Base-by-base conservation (phyloP, 352 stramenopile genomes). In the Phytopythium mirpurense region DNA sequence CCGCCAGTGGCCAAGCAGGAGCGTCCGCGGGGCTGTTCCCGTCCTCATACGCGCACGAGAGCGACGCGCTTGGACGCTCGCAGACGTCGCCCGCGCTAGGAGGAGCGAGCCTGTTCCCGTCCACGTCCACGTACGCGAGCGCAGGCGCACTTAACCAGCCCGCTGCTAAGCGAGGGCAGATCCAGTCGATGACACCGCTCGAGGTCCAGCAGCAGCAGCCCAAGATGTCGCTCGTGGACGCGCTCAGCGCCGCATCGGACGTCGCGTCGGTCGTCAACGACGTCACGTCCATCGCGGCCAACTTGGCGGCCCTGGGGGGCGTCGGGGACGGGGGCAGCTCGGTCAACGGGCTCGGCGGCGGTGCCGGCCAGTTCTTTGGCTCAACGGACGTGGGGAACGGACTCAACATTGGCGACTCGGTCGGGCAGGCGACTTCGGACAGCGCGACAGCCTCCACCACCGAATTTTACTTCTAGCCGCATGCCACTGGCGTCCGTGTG, bases 201-300 rank as follows among this genome's bases (percentile, higher is more conserved):
- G 47, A 54, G 5, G 3, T 54, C 34, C 47, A 54, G 5, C 47
- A 54, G 47, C 47, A 54, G 47, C 47, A 54, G 35, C 32, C 55
- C 11, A 29, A 47, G 40, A 23, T 57, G 21, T 49, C 52, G 8
- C 35, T 65, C 26, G 59, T 41, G 4, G 59, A 62, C 32, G 50
- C 42, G 27, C 21, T 51, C 31, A 19, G 38, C 42, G 44, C 44
- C 7, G 57, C 51, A 18, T 59, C 57, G n/a, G 59, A 40, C 44
- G 53, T 36, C 3, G 35, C 54, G 6, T 59, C 54, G 5, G 14
- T 47, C 2, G 36, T 50, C 4, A 38, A 37, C 21, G 51, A 54
- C 18, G 35, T 54, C 21, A 19, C 47, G 19, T n/a, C 32, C 11
- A 54, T 54, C 34, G 47, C 47, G 19, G 23, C 32, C 0, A 54